A percentile compares a stretch with the other conserved stretches of the same genome.
phyloP scores from a whole-genome alignment of 1,284 basidiomycete genomes.

The Moesziomyces aphidis region DNA sequence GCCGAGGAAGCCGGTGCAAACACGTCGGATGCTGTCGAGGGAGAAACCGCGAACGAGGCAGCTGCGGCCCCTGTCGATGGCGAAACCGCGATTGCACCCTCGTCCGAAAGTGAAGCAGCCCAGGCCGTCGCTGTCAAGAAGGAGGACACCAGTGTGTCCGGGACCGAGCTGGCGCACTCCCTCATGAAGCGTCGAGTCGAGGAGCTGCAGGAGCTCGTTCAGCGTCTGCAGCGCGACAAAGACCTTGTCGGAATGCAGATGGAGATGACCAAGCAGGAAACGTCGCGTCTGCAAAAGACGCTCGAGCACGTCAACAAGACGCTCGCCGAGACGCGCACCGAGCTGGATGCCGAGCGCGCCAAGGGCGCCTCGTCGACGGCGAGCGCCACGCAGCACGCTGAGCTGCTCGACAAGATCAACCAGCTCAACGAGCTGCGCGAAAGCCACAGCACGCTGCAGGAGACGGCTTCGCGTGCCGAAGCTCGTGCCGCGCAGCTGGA shows the following conservation, averaged over 20 bases:
- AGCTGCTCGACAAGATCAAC: constrained; percentile 87
- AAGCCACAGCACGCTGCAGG: constrained; percentile 84
- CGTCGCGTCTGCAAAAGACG: constrained; percentile 78
- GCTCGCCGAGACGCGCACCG: constrained; percentile 76
- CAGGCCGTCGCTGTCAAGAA: constrained; percentile 17
- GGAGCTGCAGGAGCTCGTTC: constrained; percentile 79
- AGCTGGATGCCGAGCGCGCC: constrained; percentile 55
- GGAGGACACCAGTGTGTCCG: constrained; percentile 14
- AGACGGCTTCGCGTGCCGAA: constrained; percentile 79
- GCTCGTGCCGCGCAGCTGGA: constrained; percentile 71
- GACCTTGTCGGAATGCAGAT: constrained; percentile 88
- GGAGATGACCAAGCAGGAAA: constrained; percentile 87
- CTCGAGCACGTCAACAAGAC: constrained; percentile 79
- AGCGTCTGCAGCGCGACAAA: constrained; percentile 87
- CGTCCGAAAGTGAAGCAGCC: not conserved
- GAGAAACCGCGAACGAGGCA: constrained; percentile 1
- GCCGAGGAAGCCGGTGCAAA: constrained; percentile 69
- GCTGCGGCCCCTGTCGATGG: constrained; percentile 5
- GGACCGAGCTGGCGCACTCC: constrained; percentile 33
- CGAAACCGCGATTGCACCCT: constrained; percentile 1
- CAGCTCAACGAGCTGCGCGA: constrained; percentile 87
- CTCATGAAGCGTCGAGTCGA: constrained; percentile 46
- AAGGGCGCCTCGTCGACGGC: constrained; percentile 67
- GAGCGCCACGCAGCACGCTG: constrained; percentile 81
- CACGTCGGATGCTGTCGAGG: not conserved